Conservation (phyloP, 2,329 filamentous ascomycete genomes). For the Lecanicillium sp. region DNA sequence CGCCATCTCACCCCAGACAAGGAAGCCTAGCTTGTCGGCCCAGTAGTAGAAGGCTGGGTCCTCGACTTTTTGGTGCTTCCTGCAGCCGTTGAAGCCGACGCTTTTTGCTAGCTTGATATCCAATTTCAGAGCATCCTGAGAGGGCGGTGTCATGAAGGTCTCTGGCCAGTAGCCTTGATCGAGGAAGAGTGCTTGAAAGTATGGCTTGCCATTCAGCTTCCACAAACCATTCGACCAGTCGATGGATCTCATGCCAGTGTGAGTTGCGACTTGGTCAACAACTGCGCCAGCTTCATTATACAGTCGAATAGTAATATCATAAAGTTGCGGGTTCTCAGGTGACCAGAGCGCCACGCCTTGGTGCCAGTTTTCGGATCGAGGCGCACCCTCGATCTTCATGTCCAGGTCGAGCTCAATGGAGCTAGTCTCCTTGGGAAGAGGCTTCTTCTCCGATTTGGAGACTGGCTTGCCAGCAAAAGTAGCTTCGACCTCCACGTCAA, state of each 20-base stretch:
- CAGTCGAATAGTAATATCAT: slow-evolving; percentile 49
- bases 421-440: slow-evolving; percentile 44
- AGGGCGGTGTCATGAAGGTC: slow-evolving; percentile 54
- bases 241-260: slow-evolving; percentile 54
- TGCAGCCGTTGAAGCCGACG: slow-evolving; percentile 60
- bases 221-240: slow-evolving; percentile 57
- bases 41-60: slow-evolving; percentile 55
- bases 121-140: slow-evolving; percentile 35
- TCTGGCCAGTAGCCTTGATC: slow-evolving; percentile 61
- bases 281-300: slow-evolving; percentile 33
- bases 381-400: slow-evolving; percentile 40
- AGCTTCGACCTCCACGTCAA: slow-evolving; percentile 47
- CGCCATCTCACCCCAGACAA: slow-evolving; percentile 60
- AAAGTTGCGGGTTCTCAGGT: slow-evolving; percentile 51
- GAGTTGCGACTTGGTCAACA: slow-evolving; percentile 53
- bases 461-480: slow-evolving; percentile 44
- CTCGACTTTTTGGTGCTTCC: slow-evolving; percentile 61
- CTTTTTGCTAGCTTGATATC: slow-evolving; percentile 53
- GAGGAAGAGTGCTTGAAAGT: slow-evolving; percentile 54
- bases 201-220: slow-evolving; percentile 50
- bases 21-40: slow-evolving; percentile 54
- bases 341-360: slow-evolving; percentile 57
- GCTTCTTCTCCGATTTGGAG: slow-evolving; percentile 34
- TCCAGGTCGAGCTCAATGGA: slow-evolving; percentile 40
- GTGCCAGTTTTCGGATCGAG: slow-evolving; percentile 40